Base-by-base conservation (phyloP, 352 stramenopile genomes). In the Pelagophyceae sp. region DNA sequence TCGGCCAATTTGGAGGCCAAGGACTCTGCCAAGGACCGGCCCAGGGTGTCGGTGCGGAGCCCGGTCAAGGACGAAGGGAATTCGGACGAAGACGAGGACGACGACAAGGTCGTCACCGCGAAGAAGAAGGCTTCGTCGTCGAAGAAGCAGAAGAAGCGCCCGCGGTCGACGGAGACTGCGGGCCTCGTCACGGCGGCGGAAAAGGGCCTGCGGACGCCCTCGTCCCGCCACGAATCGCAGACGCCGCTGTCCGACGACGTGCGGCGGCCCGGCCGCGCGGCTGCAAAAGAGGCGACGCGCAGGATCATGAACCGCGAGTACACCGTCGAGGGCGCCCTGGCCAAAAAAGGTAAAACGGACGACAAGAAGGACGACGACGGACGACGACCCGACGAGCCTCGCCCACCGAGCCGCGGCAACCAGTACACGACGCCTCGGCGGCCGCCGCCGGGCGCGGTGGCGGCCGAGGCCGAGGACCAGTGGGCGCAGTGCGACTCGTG, bases 401-500 rank as follows among this genome's bases (percentile, higher is more conserved):
- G n/a, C n/a, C n/a, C n/a, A n/a, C n/a, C n/a, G n/a, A n/a, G n/a
- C n/a, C n/a, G n/a, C n/a, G n/a, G n/a, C n/a, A n/a, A n/a, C n/a
- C n/a, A n/a, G n/a, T n/a, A n/a, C n/a, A n/a, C n/a, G n/a, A n/a
- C n/a, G n/a, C n/a, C n/a, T n/a, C n/a, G n/a, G n/a, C n/a, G n/a
- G n/a, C n/a, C n/a, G n/a, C 11, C 45, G 45, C 45, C 45, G 29
- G 3, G 54, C 11, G 29, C 63, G 32, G 23, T 67, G 11, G 27
- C 6, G 15, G 58, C 15, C 6, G 23, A 71, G 38, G 20, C 38
- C 0, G 54, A 78, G 75, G 54, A 78, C 27, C n/a, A 35, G 58
- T 96, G 91, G 91, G 91, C 95, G 0, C 89, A 94, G 80, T 96
- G 91, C 65, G 91, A 96, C 65, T 85, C 84, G 60, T 96, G 90